Evolutionary conservation across 2,329 filamentous ascomycete species (phyloP).

Genomic region (Periconia sp.): DNA sequence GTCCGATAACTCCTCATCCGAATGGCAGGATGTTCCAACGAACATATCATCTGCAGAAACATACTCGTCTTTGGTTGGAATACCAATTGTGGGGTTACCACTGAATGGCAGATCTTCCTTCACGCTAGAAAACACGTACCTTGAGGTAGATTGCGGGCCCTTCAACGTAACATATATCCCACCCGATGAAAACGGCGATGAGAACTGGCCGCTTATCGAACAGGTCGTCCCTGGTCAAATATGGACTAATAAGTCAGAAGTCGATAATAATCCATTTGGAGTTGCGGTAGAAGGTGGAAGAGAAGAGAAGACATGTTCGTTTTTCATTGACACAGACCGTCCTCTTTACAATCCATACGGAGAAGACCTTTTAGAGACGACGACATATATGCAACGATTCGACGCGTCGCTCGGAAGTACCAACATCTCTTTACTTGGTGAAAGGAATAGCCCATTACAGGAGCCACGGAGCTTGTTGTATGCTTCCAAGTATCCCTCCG

Average conservation of each 20-base stretch:
- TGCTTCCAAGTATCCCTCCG: slow-evolving; percentile 12
- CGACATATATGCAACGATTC: slow-evolving; percentile 12
- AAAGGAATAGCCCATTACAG: neutral
- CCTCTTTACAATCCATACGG: neutral
- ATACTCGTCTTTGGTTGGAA: slow-evolving; percentile 32
- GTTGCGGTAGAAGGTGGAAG: neutral
- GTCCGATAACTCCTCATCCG: slow-evolving; percentile 10
- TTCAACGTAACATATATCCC: slow-evolving; percentile 11
- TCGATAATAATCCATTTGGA: slow-evolving; percentile 13
- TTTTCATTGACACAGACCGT: slow-evolving; percentile 28
- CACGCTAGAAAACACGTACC: slow-evolving; percentile 23
- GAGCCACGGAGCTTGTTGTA: slow-evolving; percentile 12
- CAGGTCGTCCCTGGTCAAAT: slow-evolving; percentile 19
- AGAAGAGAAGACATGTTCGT: slow-evolving; percentile 8
- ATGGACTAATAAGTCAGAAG: slow-evolving; percentile 19
- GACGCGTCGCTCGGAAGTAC: slow-evolving; percentile 22
- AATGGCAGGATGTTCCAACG: slow-evolving; percentile 23
- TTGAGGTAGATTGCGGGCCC: slow-evolving; percentile 15
- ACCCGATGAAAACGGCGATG: neutral
- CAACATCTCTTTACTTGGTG: slow-evolving; percentile 11
- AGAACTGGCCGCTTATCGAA: slow-evolving; percentile 17
- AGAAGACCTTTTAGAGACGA: slow-evolving; percentile 1
- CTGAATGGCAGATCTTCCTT: slow-evolving; percentile 11
- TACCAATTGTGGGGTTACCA: slow-evolving; percentile 28
- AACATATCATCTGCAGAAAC: slow-evolving; percentile 16